Conservation (phyloP, 2,329 filamentous ascomycete genomes). For the Diatrype stigma region DNA sequence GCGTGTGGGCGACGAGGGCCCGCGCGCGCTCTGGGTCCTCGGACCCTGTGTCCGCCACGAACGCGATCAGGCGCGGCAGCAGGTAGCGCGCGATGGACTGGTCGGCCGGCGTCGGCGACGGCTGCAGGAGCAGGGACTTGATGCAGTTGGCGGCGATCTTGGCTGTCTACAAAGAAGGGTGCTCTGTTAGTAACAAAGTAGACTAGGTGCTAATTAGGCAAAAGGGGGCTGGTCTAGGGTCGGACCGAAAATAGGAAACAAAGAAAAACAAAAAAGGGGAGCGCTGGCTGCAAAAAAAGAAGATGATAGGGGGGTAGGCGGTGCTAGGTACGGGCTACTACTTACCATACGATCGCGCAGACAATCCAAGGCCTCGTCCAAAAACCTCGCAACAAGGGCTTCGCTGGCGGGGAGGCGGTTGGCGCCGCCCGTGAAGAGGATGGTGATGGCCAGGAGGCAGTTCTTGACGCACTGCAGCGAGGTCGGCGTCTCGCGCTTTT, state of each 20-base stretch:
- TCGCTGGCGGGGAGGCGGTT: slow-evolving; percentile 72
- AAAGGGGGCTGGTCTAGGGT: background rate
- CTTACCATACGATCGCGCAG: slow-evolving; percentile 69
- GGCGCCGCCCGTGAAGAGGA: slow-evolving; percentile 78
- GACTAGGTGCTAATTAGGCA: background rate
- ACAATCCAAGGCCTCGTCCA: slow-evolving; percentile 81
- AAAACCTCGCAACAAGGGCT: slow-evolving; percentile 66
- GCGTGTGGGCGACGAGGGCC: slow-evolving; percentile 64
- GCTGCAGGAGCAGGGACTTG: slow-evolving; percentile 72
- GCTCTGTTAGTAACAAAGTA: slow-evolving; percentile 16
- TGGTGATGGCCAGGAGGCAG: slow-evolving; percentile 79
- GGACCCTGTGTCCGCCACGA: slow-evolving; percentile 64
- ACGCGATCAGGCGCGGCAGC: slow-evolving; percentile 70
- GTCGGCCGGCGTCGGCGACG: slow-evolving; percentile 59
- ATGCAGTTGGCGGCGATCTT: slow-evolving; percentile 90
- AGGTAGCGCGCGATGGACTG: slow-evolving; percentile 71
- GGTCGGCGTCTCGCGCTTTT: slow-evolving; percentile 69
- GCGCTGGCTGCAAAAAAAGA: too few species aligned
- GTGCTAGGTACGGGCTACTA: background rate
- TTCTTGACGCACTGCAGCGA: slow-evolving; percentile 91
- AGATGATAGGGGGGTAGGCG: background rate
- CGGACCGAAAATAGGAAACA: too few species aligned
- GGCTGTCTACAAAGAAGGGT: slow-evolving; percentile 55
- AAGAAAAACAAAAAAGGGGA: too few species aligned
- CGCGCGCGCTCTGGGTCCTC: slow-evolving; percentile 79